Evolutionary conservation across 2,329 filamentous ascomycete genomes (phyloP).

Genomic region (Akanthomyces muscarius): DNA sequence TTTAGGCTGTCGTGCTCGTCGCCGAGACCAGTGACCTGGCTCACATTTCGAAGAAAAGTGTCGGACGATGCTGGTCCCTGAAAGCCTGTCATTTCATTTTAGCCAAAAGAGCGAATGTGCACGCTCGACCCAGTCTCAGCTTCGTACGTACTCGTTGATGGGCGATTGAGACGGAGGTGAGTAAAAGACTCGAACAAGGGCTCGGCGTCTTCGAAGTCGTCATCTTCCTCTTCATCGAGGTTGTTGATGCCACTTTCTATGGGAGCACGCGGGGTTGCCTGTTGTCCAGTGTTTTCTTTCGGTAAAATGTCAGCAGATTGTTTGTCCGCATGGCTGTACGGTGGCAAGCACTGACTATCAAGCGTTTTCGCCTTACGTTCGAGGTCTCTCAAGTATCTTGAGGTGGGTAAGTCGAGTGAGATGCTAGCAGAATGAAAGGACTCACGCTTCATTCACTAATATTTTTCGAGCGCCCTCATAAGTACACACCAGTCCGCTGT

Average conservation of each 20-base stretch:
- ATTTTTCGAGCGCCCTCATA: slow-evolving; percentile 35
- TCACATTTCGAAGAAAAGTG: slow-evolving; percentile 35
- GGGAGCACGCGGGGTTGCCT: neutral
- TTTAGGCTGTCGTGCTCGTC: slow-evolving; percentile 32
- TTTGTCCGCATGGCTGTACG: neutral
- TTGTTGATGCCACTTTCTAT: neutral
- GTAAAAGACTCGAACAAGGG: slow-evolving; percentile 33
- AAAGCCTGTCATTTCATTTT: slow-evolving; percentile 25
- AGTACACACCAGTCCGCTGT: slow-evolving; percentile 28
- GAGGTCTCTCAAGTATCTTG: slow-evolving; percentile 32
- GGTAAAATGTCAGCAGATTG: neutral
- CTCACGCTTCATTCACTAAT: slow-evolving; percentile 32
- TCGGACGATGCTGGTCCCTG: slow-evolving; percentile 37
- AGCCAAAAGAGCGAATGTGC: neutral
- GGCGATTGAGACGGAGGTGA: slow-evolving; percentile 31
- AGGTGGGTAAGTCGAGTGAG: neutral
- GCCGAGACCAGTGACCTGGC: slow-evolving; percentile 32
- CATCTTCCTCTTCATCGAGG: slow-evolving; percentile 23
- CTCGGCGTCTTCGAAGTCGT: slow-evolving; percentile 31
- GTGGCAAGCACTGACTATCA: slow-evolving; percentile 24
- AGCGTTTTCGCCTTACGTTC: slow-evolving; percentile 31
- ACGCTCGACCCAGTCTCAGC: neutral
- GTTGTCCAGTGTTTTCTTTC: slow-evolving; percentile 3
- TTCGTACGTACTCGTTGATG: slow-evolving; percentile 26
- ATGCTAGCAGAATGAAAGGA: neutral